These are phyloP conservation scores for Coemansia sp. DNA, from an alignment of 371 early-diverging fungal genomes.

Conservation along the genomic window DNA sequence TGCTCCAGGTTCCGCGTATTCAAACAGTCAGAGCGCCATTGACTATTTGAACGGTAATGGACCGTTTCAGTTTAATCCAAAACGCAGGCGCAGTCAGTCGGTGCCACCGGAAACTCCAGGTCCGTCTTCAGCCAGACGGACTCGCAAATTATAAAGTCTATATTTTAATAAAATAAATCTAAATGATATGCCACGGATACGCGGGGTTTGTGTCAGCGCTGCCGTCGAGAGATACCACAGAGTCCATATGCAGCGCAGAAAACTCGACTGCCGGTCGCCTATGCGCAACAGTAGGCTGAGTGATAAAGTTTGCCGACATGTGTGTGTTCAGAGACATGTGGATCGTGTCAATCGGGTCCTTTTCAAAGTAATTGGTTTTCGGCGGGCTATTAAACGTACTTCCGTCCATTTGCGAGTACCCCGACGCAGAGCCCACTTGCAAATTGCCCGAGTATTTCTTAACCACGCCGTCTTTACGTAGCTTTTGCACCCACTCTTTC, in stretches of 20 bases:
- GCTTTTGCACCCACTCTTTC: conserved; percentile 19
- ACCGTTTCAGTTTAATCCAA: background rate
- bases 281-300: background rate
- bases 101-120: conserved; percentile 4
- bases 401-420: conserved; percentile 14
- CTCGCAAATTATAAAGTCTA: background rate
- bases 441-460: conserved; percentile 14
- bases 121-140: background rate
- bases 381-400: conserved; percentile 3
- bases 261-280: background rate
- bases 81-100: conserved; percentile 25
- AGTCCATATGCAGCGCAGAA: background rate
- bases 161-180: background rate
- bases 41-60: conserved; percentile 3
- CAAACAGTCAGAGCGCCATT: background rate
- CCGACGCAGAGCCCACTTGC: background rate
- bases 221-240: background rate
- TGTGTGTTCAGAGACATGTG: background rate
- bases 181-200: background rate
- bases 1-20: background rate
- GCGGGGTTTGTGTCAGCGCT: background rate
- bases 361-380: conserved; percentile 5
- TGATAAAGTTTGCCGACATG: background rate
- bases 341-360: conserved; percentile 15
- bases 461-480: conserved; percentile 20